Evolutionary conservation across 1,284 basidiomycete species (phyloP).

Genomic region (Naganishia liquefaciens): DNA sequence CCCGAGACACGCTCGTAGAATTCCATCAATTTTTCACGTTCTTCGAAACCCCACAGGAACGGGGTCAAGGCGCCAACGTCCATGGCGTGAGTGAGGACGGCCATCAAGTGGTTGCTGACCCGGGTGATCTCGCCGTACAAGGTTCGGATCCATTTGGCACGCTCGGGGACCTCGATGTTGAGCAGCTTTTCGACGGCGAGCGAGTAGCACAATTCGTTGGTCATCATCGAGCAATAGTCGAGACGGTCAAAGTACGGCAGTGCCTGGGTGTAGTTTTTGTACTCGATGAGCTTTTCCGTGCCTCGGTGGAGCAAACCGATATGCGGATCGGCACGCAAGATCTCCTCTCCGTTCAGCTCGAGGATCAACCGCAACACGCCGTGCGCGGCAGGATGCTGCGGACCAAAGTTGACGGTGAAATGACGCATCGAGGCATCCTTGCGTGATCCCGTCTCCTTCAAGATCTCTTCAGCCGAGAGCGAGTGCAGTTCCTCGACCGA

Average conservation of each 20-base stretch:
- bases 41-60: conserved; percentile 99
- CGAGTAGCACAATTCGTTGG: conserved; percentile 94
- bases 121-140: conserved; percentile 97
- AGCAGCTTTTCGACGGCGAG: conserved; percentile 97
- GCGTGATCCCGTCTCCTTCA: conserved; percentile 70
- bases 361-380: conserved; percentile 97
- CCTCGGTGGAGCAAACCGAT: conserved; percentile 95
- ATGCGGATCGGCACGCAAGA: conserved; percentile 86
- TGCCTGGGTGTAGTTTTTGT: conserved; percentile 98
- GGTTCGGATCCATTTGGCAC: conserved; percentile 98
- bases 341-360: conserved; percentile 96
- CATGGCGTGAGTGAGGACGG: conserved; percentile 91
- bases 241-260: conserved; percentile 99
- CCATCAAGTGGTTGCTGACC: conserved; percentile 97
- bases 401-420: conserved; percentile 93
- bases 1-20: conserved; percentile 99
- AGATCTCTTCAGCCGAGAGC: conserved; percentile 71
- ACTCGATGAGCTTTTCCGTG: conserved; percentile 98
- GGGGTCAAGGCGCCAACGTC: conserved; percentile 97
- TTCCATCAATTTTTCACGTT: conserved; percentile 99
- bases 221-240: conserved; percentile 99
- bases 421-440: conserved; percentile 83
- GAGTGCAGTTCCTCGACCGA: conserved; percentile 64
- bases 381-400: conserved; percentile 98
- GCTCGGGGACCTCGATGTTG: conserved; percentile 97